Conservation (phyloP, 305 asterid genomes). For the Andrographis paniculata region DNA sequence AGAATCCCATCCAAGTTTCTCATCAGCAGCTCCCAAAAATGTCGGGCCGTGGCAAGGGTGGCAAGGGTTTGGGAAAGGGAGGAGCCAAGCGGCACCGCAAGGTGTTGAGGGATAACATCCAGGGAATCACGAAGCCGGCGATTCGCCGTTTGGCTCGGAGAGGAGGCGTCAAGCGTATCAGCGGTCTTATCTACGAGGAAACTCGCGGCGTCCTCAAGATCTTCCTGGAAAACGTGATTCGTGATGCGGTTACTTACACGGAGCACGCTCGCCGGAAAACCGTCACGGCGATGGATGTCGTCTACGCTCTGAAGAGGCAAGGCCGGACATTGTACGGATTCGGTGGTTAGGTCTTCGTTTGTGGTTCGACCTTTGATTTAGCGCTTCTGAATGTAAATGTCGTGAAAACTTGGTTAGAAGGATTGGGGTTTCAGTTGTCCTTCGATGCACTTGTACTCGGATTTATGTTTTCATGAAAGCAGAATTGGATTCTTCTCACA, state of each 20-base stretch:
- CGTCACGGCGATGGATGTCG: slow-evolving; percentile 38
- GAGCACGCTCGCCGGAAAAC: too few relatives aligned
- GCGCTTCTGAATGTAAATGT: slow-evolving; percentile 7
- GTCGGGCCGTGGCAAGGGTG: slow-evolving; percentile 41
- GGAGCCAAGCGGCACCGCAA: slow-evolving; percentile 44
- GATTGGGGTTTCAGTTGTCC: not conserved
- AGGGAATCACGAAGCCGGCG: slow-evolving; percentile 37
- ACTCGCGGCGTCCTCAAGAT: too few relatives aligned
- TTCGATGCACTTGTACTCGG: not conserved
- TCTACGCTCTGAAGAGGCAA: slow-evolving; percentile 39
- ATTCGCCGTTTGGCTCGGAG: slow-evolving; percentile 38
- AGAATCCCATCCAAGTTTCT: too few relatives aligned
- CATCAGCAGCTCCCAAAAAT: slow-evolving; percentile 3
- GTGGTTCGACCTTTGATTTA: not conserved
- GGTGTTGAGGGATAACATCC: slow-evolving; percentile 38
- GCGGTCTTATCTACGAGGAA: too few relatives aligned
- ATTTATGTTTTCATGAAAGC: not conserved
- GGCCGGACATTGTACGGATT: slow-evolving; percentile 37
- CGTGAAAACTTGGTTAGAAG: not conserved
- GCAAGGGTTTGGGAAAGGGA: slow-evolving; percentile 45
- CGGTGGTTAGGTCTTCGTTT: slow-evolving; percentile 21
- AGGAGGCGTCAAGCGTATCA: slow-evolving; percentile 38
- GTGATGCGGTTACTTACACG: too few relatives aligned
- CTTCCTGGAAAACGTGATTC: too few relatives aligned
- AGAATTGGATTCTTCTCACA: not conserved